Base-by-base conservation (phyloP, 2,329 filamentous ascomycete genomes). In the Fusarium sp. region DNA sequence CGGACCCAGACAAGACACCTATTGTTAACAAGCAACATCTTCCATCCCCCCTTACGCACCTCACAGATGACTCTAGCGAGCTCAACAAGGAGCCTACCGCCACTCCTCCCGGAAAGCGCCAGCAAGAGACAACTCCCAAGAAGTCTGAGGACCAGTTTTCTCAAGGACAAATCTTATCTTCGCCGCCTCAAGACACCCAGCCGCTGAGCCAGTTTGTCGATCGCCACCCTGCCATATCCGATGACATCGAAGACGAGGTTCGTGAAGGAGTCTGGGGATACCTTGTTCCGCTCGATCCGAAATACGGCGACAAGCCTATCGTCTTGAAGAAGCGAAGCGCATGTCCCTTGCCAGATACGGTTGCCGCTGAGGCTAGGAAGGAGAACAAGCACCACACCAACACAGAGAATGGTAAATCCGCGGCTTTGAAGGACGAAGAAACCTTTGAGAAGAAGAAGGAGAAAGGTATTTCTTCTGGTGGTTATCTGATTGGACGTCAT, bases 211-310 rank as follows among this genome's bases (percentile, higher is more conserved):
- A 99, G 77, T 91, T 90, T 70, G 78, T 91, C 33, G 88, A 92
- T 65, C 88, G 90, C 3, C 86, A 92, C 25, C 80, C 85, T 55
- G 84, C 86, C 23, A 83, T 94, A 42, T 88, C 88, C 10, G 91
- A 93, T 62, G 92, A 96, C 53, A 91, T 96, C 4, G 86, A 93
- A 61, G 91, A 97, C 72, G 93, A 97, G 77, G 86, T 81, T 59
- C 82, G 85, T 41, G 91, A 96, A 73, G 92, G 92, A 9, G 92
- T 98, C 1, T 99, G 95, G 95, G 96, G 96, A 11, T 99, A 98
- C 71, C 81, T 99, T 6, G 86, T 97, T 49, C 92, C 94, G 2
- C 79, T 97, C 21, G 88, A 94, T 71, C 83, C 84, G 48, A 85
- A 84, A 63, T 87, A 89, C 49, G 88, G 75, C 37, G 87, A 76